A percentile compares a stretch with the other conserved stretches of the same genome.
These are phyloP conservation scores for Ampelomyces quisqualis DNA, from an alignment of 2,329 filamentous ascomycete species.

Conservation along the genomic window DNA sequence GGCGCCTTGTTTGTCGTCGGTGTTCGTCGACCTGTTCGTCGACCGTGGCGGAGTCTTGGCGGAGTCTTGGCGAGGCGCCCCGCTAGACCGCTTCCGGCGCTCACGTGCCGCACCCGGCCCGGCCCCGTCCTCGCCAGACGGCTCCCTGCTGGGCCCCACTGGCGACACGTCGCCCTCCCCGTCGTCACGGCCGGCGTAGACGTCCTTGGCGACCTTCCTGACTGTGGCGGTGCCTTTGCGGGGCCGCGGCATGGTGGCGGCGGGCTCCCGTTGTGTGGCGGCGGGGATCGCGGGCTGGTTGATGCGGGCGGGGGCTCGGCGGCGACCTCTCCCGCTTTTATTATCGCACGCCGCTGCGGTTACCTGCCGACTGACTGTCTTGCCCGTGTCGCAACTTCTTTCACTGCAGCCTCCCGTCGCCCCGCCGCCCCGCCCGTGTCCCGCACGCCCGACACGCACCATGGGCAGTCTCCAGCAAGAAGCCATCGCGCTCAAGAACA, in stretches of 20 bases:
- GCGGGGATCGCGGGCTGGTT: conserved; percentile 23
- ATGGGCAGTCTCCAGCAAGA: conserved; percentile 58
- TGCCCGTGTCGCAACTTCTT: conserved; percentile 7
- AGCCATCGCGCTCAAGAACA: conserved; percentile 82
- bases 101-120: no score
- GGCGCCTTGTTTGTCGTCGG: no score
- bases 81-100: no score
- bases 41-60: no score
- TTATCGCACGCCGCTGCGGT: neutral
- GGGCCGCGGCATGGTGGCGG: conserved; percentile 10
- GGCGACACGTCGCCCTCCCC: neutral
- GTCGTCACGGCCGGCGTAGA: conserved; percentile 14
- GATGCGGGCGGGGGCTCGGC: conserved; percentile 19
- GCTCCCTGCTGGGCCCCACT: neutral
- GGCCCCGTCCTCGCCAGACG: no score
- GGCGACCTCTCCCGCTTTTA: no score
- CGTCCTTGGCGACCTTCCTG: conserved; percentile 22
- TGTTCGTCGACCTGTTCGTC: no score
- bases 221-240: conserved; percentile 27
- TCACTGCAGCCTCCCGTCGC: conserved; percentile 16
- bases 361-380: neutral
- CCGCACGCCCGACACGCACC: conserved; percentile 16
- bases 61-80: no score
- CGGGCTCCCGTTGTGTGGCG: no score
- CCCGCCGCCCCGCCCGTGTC: conserved; percentile 7